phyloP scores from a whole-genome alignment of 192 early-diverging fungal species.

The Entophlyctis helioformis region DNA sequence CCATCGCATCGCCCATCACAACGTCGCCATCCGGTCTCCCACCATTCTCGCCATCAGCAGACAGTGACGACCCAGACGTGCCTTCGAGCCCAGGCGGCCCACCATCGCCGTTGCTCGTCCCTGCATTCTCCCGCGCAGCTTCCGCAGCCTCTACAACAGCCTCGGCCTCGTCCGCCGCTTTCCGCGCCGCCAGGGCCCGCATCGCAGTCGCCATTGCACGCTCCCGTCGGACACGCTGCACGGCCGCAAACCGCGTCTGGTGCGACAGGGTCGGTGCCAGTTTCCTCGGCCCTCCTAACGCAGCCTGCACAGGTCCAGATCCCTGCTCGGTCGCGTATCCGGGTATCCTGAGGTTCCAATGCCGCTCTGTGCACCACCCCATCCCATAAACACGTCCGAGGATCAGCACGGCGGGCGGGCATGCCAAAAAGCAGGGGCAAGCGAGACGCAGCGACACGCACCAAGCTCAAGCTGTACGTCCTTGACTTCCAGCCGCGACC shows the following conservation, averaged over 20 bases:
- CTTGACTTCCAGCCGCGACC: slow-evolving; percentile 5
- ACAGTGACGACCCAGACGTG: too few species aligned
- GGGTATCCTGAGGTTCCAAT: slow-evolving; percentile 12
- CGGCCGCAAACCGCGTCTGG: slow-evolving; percentile 1
- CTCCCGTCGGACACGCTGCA: too few species aligned
- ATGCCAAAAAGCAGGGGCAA: too few species aligned
- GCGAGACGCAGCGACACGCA: not conserved
- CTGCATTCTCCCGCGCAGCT: not conserved
- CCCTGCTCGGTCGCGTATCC: slow-evolving; percentile 4
- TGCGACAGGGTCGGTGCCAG: not conserved
- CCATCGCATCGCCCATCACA: too few species aligned
- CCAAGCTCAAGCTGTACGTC: slow-evolving; percentile 14
- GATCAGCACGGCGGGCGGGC: too few species aligned
- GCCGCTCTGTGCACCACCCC: slow-evolving; percentile 4
- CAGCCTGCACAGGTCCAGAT: too few species aligned
- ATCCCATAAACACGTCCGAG: not conserved
- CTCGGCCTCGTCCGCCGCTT: not conserved
- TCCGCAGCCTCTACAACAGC: not conserved
- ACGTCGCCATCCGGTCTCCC: too few species aligned
- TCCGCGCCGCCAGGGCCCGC: not conserved
- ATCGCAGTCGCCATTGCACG: too few species aligned
- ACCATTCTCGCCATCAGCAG: too few species aligned
- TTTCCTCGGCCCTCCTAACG: too few species aligned
- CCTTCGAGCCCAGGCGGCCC: too few species aligned
- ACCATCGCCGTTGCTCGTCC: too few species aligned